Conservation (phyloP, 495 filamentous ascomycete genomes). For the Margaritispora aquatica region DNA sequence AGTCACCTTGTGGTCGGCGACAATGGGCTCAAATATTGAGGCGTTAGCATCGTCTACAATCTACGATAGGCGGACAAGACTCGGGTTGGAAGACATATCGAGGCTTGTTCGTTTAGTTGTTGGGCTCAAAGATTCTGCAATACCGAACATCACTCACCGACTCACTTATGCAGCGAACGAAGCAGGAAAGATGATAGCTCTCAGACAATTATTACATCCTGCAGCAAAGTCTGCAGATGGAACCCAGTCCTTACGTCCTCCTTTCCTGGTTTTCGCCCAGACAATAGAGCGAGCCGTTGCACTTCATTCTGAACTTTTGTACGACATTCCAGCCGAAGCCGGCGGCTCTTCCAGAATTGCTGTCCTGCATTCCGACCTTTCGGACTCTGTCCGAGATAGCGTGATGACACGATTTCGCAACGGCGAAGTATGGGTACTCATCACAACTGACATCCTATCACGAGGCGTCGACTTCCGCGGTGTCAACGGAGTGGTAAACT, state of each 20-base stretch:
- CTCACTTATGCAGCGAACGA: constrained; percentile 90
- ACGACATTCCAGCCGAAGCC: constrained; percentile 86
- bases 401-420: constrained; percentile 87
- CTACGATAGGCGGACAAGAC: constrained; percentile 34
- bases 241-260: constrained; percentile 61
- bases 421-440: constrained; percentile 92
- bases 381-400: constrained; percentile 62
- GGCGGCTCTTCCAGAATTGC: constrained; percentile 83
- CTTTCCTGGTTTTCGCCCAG: constrained; percentile 92
- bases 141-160: constrained; percentile 84
- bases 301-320: constrained; percentile 82
- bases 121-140: constrained; percentile 88
- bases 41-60: constrained; percentile 60
- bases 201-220: constrained; percentile 88
- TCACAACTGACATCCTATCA: constrained; percentile 88
- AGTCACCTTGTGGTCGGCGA: constrained; percentile 87
- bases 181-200: constrained; percentile 83
- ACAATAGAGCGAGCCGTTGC: constrained; percentile 85
- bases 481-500: constrained; percentile 92
- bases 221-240: constrained; percentile 44
- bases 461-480: constrained; percentile 90
- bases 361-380: constrained; percentile 81
- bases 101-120: constrained; percentile 80
- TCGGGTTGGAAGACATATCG: constrained; percentile 28
- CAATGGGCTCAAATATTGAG: constrained; percentile 92